phyloP scores from a whole-genome alignment of 2,329 filamentous ascomycete genomes.

The Bimuria novae-zelandiae region DNA sequence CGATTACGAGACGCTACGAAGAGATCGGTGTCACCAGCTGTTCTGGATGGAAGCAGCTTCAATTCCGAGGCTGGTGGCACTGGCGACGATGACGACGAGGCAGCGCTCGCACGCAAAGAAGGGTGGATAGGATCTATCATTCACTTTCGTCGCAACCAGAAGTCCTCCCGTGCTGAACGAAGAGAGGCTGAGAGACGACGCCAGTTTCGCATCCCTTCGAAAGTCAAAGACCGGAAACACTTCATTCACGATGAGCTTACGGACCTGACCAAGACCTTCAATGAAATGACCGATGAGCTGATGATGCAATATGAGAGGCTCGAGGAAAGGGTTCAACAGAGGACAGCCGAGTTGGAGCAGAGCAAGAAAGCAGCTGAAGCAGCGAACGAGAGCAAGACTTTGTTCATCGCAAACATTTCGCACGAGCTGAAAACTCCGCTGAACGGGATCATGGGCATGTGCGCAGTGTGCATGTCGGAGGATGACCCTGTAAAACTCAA shows the following conservation, averaged over 20 bases:
- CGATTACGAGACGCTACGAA: constrained; percentile 75
- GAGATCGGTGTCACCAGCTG: constrained; percentile 70
- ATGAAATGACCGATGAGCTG: constrained; percentile 91
- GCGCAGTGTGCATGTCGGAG: constrained; percentile 89
- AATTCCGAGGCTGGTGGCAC: constrained; percentile 42
- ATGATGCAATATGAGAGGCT: constrained; percentile 83
- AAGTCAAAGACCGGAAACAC: constrained; percentile 76
- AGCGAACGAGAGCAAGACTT: constrained; percentile 95
- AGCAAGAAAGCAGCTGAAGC: constrained; percentile 91
- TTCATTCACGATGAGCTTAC: constrained; percentile 82
- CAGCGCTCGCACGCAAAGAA: constrained; percentile 50
- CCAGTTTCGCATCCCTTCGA: constrained; percentile 81
- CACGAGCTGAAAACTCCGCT: constrained; percentile 90
- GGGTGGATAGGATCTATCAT: constrained; percentile 49
- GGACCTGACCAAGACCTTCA: constrained; percentile 83
- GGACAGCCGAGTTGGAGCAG: constrained; percentile 82
- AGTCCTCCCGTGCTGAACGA: constrained; percentile 41
- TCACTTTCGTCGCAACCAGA: constrained; percentile 39
- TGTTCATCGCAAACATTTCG: constrained; percentile 94
- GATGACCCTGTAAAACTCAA: constrained; percentile 78
- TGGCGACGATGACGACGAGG: constrained; percentile 55
- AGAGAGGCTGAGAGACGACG: constrained; percentile 50
- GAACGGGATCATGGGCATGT: constrained; percentile 95
- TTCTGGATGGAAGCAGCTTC: constrained; percentile 55
- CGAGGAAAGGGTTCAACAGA: constrained; percentile 81